Percentiles rank a stretch among this genome's conserved stretches.
Conservation (phyloP, 2,329 filamentous ascomycete species). For the Arthrobotrys megalospora region DNA sequence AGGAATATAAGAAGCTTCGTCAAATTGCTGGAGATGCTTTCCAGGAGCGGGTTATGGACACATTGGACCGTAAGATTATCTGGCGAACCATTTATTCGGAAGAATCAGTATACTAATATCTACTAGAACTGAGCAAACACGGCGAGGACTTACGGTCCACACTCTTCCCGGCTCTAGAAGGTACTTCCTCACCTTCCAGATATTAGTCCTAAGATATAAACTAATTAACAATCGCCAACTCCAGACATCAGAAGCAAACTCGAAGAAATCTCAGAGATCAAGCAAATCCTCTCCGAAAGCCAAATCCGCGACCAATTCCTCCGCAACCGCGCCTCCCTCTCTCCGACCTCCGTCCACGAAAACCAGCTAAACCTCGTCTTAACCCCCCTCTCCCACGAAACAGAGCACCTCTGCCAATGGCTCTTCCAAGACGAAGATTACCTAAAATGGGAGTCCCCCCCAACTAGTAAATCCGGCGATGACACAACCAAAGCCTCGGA, state of each 20-base stretch:
- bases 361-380: slow-evolving; percentile 44
- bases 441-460: slow-evolving; percentile 41
- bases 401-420: slow-evolving; percentile 55
- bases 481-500: background rate
- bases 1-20: slow-evolving; percentile 56
- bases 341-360: slow-evolving; percentile 45
- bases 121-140: slow-evolving; percentile 41
- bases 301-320: slow-evolving; percentile 48
- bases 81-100: background rate
- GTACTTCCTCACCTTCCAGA: background rate
- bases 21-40: slow-evolving; percentile 54
- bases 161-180: slow-evolving; percentile 54
- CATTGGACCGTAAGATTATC: slow-evolving; percentile 48
- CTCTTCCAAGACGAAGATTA: slow-evolving; percentile 48
- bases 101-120: background rate
- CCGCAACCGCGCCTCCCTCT: slow-evolving; percentile 36
- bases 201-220: background rate
- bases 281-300: slow-evolving; percentile 47
- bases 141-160: slow-evolving; percentile 40
- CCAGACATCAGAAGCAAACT: slow-evolving; percentile 51
- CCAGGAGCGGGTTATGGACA: slow-evolving; percentile 59
- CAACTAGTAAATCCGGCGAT: background rate
- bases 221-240: background rate
- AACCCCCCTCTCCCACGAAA: slow-evolving; percentile 53
- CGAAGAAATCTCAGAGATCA: slow-evolving; percentile 57